Base-by-base conservation (phyloP, 768 basidiomycete species). In the Daedaleopsis sinensis region DNA sequence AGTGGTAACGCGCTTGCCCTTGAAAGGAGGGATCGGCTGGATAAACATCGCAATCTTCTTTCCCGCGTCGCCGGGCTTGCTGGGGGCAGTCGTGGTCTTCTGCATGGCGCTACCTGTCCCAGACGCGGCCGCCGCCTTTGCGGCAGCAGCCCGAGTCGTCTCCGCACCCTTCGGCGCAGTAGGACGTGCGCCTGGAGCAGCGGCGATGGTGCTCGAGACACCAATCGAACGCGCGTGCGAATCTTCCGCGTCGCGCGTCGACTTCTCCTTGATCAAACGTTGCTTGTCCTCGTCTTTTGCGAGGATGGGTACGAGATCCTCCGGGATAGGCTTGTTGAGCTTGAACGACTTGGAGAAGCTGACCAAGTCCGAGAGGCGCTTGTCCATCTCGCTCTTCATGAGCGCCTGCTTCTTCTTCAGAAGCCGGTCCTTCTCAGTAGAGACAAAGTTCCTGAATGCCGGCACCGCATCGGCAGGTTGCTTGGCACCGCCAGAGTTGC, bases 261-360 rank as follows among this genome's bases (percentile, higher is more conserved):
- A 84, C 73, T 90, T 95, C 74, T 92, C 92, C 60, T 82, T 82
- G 73, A 97, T 96, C 52, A 78, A 82, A 62, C 85, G 85, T 69
- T 96, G 93, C 77, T 93, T 96, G 55, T 90, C 90, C 73, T 93
- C 93, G 69, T 96, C 93, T 77, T 97, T 98, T 44, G 96, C 90
- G 23, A 98, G 78, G 70, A 98, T 95, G 3, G 91, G 84, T 18
- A 98, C 90, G 54, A 98, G 84, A 71, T 98, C 96, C 32, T 94
- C 92, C 15, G 96, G 96, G 65, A 98, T 95, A 18, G 93, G 94
- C 72, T 94, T 91, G 72, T 96, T 96, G 52, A 96, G 84, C 93
- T 97, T 96, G 88, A 99, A 99, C 67, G 77, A 89, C 74, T 92
- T 84, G 65, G 93, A 94, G 76, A 98, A 99, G 75, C 91, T 92